These are phyloP conservation scores for Zymoseptoria ardabiliae DNA, from an alignment of 2,329 filamentous ascomycete genomes.

Conservation along the genomic window DNA sequence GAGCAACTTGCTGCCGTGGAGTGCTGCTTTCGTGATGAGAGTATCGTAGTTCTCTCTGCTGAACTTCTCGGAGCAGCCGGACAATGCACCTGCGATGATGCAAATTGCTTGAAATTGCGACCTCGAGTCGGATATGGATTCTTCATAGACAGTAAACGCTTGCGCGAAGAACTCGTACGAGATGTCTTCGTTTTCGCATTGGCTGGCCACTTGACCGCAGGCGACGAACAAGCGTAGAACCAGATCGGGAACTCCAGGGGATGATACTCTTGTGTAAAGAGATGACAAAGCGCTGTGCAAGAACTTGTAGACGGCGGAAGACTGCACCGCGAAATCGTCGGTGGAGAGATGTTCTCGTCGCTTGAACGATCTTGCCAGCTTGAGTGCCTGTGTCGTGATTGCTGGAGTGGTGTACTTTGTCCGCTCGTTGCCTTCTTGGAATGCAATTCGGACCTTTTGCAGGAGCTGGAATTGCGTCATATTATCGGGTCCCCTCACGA, in stretches of 20 bases:
- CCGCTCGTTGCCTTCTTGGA: slow-evolving; percentile 84
- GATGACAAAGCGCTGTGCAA: slow-evolving; percentile 82
- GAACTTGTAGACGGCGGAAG: slow-evolving; percentile 86
- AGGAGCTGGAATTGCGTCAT: slow-evolving; percentile 86
- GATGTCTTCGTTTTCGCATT: slow-evolving; percentile 87
- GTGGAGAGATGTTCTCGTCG: slow-evolving; percentile 77
- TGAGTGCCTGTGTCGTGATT: slow-evolving; percentile 81
- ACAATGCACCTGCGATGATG: slow-evolving; percentile 80
- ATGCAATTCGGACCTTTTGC: slow-evolving; percentile 79
- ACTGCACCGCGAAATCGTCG: slow-evolving; percentile 65
- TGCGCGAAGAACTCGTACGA: slow-evolving; percentile 98
- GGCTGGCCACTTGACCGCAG: slow-evolving; percentile 86
- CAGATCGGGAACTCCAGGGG: slow-evolving; percentile 71
- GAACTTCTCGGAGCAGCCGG: slow-evolving; percentile 75
- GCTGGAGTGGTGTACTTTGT: slow-evolving; percentile 94
- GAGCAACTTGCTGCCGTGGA: slow-evolving; percentile 92
- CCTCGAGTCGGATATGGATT: slow-evolving; percentile 88
- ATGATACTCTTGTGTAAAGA: slow-evolving; percentile 73
- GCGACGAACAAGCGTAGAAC: slow-evolving; percentile 82
- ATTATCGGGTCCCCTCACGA: slow-evolving; percentile 76
- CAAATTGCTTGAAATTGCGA: slow-evolving; percentile 98
- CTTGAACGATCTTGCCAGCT: slow-evolving; percentile 83
- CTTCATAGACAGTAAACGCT: slow-evolving; percentile 96
- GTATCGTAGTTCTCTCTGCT: slow-evolving; percentile 98
- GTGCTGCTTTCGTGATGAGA: slow-evolving; percentile 91